A percentile compares a stretch with the other conserved stretches of the same genome.
Evolutionary conservation across 2,329 filamentous ascomycete species (phyloP).

Genomic region (Leptographium procerum): DNA sequence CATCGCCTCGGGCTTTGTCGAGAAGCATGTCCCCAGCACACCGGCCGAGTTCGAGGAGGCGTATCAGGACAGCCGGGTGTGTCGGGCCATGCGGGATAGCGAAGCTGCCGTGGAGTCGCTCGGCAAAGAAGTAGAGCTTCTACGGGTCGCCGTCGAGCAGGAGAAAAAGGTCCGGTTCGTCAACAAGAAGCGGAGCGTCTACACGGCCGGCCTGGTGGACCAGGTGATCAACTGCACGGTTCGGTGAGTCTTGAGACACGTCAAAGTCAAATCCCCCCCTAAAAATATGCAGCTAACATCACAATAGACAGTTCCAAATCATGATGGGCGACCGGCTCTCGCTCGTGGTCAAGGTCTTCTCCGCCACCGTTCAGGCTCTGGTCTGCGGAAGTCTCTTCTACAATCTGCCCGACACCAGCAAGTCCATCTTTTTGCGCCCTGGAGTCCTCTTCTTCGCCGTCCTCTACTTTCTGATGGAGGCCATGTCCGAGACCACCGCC

Average conservation of each 20-base stretch:
- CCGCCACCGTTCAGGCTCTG: slow-evolving; percentile 60
- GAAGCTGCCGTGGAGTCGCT: slow-evolving; percentile 40
- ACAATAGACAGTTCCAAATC: slow-evolving; percentile 55
- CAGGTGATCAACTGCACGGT: slow-evolving; percentile 60
- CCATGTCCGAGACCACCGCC: slow-evolving; percentile 56
- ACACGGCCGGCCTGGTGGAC: slow-evolving; percentile 62
- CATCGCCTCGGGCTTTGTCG: slow-evolving; percentile 36
- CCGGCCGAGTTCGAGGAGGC: slow-evolving; percentile 49
- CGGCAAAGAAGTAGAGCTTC: slow-evolving; percentile 17
- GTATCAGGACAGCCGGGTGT: slow-evolving; percentile 34
- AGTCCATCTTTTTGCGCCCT: slow-evolving; percentile 48
- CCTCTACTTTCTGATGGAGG: slow-evolving; percentile 51
- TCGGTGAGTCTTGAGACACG: slow-evolving; percentile 22
- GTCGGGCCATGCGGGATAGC: slow-evolving; percentile 31
- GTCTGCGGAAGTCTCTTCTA: slow-evolving; percentile 75
- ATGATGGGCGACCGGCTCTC: slow-evolving; percentile 64
- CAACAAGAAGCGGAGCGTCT: slow-evolving; percentile 23
- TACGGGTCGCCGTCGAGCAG: neutral
- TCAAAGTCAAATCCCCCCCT: no score
- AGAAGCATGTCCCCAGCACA: slow-evolving; percentile 41
- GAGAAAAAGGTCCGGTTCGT: slow-evolving; percentile 3
- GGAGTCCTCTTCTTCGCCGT: slow-evolving; percentile 39
- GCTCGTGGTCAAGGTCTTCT: slow-evolving; percentile 68
- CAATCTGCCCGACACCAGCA: slow-evolving; percentile 45
- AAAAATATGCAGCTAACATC: no score